Percentiles rank a stretch among this genome's conserved stretches.
phyloP scores from a whole-genome alignment of 2,329 filamentous ascomycete genomes.

The Epicoccum sorghinum region DNA sequence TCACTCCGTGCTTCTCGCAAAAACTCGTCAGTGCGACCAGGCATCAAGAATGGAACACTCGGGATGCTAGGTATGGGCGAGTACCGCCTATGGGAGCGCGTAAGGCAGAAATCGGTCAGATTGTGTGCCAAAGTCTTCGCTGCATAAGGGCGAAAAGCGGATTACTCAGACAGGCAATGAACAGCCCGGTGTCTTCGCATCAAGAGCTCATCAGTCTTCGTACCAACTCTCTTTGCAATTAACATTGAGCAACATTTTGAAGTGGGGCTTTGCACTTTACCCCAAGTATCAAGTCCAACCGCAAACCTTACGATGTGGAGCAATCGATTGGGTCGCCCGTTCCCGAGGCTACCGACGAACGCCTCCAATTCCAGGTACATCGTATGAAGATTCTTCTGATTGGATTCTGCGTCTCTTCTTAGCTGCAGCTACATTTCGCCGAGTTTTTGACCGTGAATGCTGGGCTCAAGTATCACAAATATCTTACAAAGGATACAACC shows the following conservation, averaged over 20 bases:
- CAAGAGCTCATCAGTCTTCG: neutral
- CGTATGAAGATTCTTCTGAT: constrained; percentile 4
- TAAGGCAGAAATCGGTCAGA: constrained; percentile 7
- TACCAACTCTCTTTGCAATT: constrained; percentile 4
- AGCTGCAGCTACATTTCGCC: constrained; percentile 9
- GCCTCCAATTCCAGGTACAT: constrained; percentile 14
- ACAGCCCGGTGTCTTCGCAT: neutral
- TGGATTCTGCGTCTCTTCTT: neutral
- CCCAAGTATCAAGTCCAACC: constrained; percentile 21
- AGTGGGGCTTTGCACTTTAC: constrained; percentile 18
- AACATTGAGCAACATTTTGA: constrained; percentile 17
- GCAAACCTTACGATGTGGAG: constrained; percentile 10
- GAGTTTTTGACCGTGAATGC: constrained; percentile 9
- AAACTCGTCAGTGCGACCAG: constrained; percentile 9
- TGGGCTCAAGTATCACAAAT: neutral
- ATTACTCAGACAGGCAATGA: constrained; percentile 4
- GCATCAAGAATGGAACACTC: constrained; percentile 7
- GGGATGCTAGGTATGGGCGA: constrained; percentile 3
- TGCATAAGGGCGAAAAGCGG: constrained; percentile 1
- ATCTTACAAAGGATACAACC: neutral
- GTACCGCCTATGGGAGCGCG: constrained; percentile 3
- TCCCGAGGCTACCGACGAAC: constrained; percentile 16
- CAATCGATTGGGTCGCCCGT: constrained; percentile 10
- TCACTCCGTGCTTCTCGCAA: neutral
- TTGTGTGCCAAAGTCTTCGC: constrained; percentile 2